Conservation (phyloP, 208 protist species). For the Trypanosoma melophagium region DNA sequence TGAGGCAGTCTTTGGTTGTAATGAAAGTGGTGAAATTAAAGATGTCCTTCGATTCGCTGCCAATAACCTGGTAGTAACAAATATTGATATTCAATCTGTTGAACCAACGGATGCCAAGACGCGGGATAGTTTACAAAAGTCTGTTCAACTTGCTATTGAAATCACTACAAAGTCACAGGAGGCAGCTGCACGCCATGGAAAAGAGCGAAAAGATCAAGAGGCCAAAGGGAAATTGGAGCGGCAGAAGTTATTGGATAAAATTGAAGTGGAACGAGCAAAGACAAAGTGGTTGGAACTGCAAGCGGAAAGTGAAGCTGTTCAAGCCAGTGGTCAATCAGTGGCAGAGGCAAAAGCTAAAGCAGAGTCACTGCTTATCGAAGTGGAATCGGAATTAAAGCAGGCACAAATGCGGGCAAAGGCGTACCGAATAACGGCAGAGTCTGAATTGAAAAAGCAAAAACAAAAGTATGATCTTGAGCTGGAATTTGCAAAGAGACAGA, state of each 20-base stretch:
- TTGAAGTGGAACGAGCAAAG: conserved; percentile 79
- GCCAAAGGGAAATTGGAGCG: conserved; percentile 91
- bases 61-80: conserved; percentile 94
- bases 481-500: conserved; percentile 71
- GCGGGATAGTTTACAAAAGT: conserved; percentile 94
- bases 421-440: conserved; percentile 76
- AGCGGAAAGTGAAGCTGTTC: conserved; percentile 90
- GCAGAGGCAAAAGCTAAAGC: conserved; percentile 91
- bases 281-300: conserved; percentile 88
- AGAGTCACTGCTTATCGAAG: conserved; percentile 89
- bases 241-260: conserved; percentile 89
- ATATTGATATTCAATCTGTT: conserved; percentile 94
- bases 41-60: conserved; percentile 81
- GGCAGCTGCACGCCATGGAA: conserved; percentile 89
- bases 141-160: conserved; percentile 97
- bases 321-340: conserved; percentile 90
- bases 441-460: conserved; percentile 86
- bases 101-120: conserved; percentile 94
- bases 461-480: conserved; percentile 85
- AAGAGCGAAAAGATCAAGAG: conserved; percentile 91
- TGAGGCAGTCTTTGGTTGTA: conserved; percentile 91
- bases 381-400: conserved; percentile 85
- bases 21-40: conserved; percentile 48
- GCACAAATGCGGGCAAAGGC: conserved; percentile 82
- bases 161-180: conserved; percentile 98